These are phyloP conservation scores for Aspergillus funiculosus DNA, from an alignment of 495 filamentous ascomycete species.

Conservation along the genomic window DNA sequence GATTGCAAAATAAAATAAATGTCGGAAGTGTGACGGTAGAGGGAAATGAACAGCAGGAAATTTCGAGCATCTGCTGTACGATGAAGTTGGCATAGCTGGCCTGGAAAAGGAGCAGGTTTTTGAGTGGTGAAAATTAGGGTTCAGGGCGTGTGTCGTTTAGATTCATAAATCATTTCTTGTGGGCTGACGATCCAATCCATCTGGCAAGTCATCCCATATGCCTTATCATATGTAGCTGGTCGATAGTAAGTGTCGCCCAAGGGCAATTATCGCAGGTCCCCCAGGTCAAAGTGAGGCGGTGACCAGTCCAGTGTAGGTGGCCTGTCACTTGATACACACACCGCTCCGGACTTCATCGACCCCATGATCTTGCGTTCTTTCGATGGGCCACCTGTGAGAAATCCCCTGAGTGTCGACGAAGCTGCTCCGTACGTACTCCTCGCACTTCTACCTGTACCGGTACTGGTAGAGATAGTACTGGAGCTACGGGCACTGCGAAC, in stretches of 20 bases:
- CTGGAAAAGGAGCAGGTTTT: slow-evolving; percentile 3
- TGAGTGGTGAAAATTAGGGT: slow-evolving; percentile 17
- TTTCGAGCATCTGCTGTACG: neutral
- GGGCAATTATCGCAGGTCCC: slow-evolving; percentile 28
- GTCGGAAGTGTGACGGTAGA: slow-evolving; percentile 1
- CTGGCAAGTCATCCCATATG: neutral
- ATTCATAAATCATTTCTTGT: slow-evolving; percentile 14
- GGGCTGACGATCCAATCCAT: neutral
- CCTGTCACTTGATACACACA: slow-evolving; percentile 31
- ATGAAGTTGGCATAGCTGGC: neutral
- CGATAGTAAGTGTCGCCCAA: neutral
- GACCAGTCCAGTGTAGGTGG: slow-evolving; percentile 41
- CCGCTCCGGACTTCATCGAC: slow-evolving; percentile 24
- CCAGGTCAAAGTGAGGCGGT: slow-evolving; percentile 38
- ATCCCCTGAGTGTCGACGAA: slow-evolving; percentile 37
- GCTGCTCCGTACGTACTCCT: slow-evolving; percentile 39
- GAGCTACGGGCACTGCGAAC: slow-evolving; percentile 41
- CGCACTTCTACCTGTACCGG: slow-evolving; percentile 28
- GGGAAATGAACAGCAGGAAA: neutral
- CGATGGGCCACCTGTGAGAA: slow-evolving; percentile 29
- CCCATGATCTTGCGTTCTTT: slow-evolving; percentile 33
- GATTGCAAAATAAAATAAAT: neutral
- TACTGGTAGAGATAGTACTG: slow-evolving; percentile 37
- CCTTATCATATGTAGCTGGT: neutral
- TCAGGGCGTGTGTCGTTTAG: slow-evolving; percentile 8